A percentile compares a stretch with the other conserved stretches of the same genome.
These are phyloP conservation scores for Fusarium sp. DNA, from an alignment of 2,329 filamentous ascomycete genomes.

Conservation along the genomic window DNA sequence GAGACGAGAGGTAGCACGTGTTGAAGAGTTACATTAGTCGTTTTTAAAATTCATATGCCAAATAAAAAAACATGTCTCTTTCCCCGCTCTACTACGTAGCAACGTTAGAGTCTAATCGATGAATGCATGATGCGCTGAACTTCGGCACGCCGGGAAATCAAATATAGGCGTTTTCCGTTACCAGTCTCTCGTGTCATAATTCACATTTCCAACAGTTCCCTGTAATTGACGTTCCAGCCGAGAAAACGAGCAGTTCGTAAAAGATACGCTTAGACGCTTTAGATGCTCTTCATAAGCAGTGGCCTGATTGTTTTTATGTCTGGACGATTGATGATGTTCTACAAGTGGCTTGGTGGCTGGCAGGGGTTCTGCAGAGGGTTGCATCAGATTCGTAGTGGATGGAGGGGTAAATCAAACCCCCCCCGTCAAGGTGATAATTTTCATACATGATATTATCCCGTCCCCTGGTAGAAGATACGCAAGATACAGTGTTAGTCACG, in stretches of 20 bases:
- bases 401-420: constrained; percentile 18
- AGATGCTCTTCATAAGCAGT: neutral
- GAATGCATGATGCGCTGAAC: constrained; percentile 15
- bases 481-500: neutral
- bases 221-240: neutral
- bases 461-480: neutral
- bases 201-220: neutral
- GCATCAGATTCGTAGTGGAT: constrained; percentile 9
- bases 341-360: constrained; percentile 26
- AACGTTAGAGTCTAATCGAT: neutral
- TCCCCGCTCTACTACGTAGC: neutral
- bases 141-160: neutral
- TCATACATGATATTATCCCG: neutral
- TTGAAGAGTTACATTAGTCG: constrained; percentile 33
- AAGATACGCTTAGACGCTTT: neutral
- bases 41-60: constrained; percentile 30
- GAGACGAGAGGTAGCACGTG: constrained; percentile 17
- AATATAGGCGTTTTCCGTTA: neutral
- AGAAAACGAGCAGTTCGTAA: neutral
- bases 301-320: constrained; percentile 16
- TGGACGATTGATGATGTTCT: constrained; percentile 12
- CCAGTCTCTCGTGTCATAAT: neutral
- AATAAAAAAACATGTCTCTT: constrained; percentile 10
- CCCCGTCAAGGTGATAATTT: neutral
- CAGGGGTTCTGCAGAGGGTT: constrained; percentile 17